These are phyloP conservation scores for Gryganskiella cystojenkinii DNA, from an alignment of 192 early-diverging fungal species.

Conservation along the genomic window DNA sequence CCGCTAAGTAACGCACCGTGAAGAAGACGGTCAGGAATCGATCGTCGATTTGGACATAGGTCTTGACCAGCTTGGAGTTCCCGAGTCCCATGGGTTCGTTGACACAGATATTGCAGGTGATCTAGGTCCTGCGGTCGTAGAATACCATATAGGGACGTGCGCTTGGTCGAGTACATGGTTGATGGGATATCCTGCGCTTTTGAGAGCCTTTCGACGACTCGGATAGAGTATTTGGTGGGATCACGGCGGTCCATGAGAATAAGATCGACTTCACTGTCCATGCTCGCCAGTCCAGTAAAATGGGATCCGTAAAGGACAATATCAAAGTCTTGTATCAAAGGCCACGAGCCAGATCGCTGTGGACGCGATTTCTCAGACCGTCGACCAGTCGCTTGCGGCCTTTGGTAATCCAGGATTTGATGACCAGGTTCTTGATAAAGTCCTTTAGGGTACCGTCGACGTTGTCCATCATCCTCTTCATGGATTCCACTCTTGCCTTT, in stretches of 20 bases:
- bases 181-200: neutral
- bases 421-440: too few species aligned
- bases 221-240: too few species aligned
- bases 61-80: neutral
- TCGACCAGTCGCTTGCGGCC: too few species aligned
- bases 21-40: neutral
- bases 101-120: neutral
- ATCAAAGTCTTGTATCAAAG: too few species aligned
- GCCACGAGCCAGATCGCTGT: too few species aligned
- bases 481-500: neutral
- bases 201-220: neutral
- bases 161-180: neutral
- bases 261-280: neutral
- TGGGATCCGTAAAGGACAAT: slow-evolving; percentile 12
- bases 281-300: neutral
- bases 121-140: too few species aligned
- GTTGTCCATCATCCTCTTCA: neutral
- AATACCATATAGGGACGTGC: slow-evolving; percentile 6
- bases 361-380: too few species aligned
- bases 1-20: neutral
- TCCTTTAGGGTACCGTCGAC: too few species aligned
- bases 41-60: neutral
- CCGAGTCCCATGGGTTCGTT: neutral
- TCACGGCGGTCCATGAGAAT: neutral
- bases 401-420: too few species aligned